A percentile compares a stretch with the other conserved stretches of the same genome.
Evolutionary conservation across 345 rosid genomes (phyloP).

Genomic region (Eucalyptus leucophloia): DNA sequence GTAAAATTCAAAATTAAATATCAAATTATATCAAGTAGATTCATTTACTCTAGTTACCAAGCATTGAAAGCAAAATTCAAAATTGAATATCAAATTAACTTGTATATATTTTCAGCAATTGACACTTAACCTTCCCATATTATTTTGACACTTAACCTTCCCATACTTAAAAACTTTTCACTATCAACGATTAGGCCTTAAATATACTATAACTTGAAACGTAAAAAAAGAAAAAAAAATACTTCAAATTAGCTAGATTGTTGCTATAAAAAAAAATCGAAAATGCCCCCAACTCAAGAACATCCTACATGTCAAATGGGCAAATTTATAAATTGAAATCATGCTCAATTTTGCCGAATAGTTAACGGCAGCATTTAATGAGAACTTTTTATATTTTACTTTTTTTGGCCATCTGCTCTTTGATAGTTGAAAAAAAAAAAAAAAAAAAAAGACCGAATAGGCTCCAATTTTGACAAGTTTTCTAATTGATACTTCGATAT

Average conservation of each 20-base stretch:
- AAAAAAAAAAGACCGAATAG: neutral
- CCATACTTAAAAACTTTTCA: neutral
- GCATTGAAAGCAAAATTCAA: neutral
- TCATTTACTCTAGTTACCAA: neutral
- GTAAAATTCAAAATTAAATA: no score
- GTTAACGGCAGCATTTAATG: neutral
- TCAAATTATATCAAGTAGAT: no score
- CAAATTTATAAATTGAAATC: neutral
- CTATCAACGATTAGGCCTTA: accelerated
- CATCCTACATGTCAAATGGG: neutral
- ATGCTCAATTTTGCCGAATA: neutral
- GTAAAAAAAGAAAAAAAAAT: neutral
- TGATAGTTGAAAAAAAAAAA: neutral
- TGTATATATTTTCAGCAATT: neutral
- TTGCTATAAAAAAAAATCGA: neutral
- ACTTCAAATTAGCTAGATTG: neutral
- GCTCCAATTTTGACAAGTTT: neutral
- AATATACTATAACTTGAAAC: neutral
- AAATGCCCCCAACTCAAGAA: neutral
- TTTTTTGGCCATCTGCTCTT: neutral
- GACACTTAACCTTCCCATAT: neutral
- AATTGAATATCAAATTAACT: neutral
- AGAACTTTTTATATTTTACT: neutral
- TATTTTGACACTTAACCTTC: neutral
- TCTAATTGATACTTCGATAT: neutral